These are phyloP conservation scores for Spongiforma sp. DNA, from an alignment of 1,284 basidiomycete species.

Conservation along the genomic window DNA sequence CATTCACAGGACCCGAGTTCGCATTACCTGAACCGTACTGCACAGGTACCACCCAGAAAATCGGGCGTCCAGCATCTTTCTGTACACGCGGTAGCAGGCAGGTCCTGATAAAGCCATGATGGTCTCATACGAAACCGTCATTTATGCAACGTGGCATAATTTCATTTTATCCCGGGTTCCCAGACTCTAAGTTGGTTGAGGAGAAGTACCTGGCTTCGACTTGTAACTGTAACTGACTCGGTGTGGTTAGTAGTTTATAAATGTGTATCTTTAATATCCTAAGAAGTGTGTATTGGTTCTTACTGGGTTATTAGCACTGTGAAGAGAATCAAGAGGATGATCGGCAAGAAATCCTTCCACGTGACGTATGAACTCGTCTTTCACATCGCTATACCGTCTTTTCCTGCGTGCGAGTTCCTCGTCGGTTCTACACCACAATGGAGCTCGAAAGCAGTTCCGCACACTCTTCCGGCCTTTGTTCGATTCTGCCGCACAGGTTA, in stretches of 20 bases:
- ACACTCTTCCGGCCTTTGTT: constrained; percentile 62
- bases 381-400: constrained; percentile 68
- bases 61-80: constrained; percentile 9
- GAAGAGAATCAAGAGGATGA: no score
- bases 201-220: constrained; percentile 10
- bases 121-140: constrained; percentile 3
- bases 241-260: constrained; percentile 9
- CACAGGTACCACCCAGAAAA: constrained; percentile 32
- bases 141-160: constrained; percentile 16
- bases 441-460: constrained; percentile 50
- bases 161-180: constrained; percentile 13
- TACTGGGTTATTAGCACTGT: no score
- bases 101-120: constrained; percentile 15
- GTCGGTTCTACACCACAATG: constrained; percentile 60
- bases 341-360: constrained; percentile 12
- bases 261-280: constrained; percentile 6
- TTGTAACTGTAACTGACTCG: background rate
- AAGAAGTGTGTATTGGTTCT: no score
- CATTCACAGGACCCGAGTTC: background rate
- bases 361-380: constrained; percentile 35
- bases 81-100: constrained; percentile 24
- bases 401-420: constrained; percentile 64
- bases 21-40: constrained; percentile 13
- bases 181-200: background rate
- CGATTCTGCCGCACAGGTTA: constrained; percentile 52